phyloP scores from a whole-genome alignment of 805 yeast genomes.

The Saturnispora saitoi region DNA sequence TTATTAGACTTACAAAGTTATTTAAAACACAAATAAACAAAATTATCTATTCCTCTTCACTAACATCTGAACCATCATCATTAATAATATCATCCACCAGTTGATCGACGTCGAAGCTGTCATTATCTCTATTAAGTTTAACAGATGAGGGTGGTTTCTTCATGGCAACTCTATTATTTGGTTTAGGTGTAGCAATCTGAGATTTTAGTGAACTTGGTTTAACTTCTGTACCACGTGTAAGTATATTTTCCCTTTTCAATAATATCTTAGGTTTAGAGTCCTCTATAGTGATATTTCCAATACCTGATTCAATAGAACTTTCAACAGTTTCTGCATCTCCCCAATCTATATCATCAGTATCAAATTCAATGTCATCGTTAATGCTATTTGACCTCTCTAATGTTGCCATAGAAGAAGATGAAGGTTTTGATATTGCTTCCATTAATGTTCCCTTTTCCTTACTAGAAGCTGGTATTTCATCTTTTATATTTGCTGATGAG shows the following conservation, averaged over 20 bases:
- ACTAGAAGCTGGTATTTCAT: not conserved
- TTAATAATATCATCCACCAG: constrained; percentile 3
- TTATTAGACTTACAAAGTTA: too few species aligned
- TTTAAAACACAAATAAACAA: too few species aligned
- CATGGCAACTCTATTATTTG: not conserved
- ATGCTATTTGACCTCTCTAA: not conserved
- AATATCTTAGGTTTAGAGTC: not conserved
- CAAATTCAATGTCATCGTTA: constrained; percentile 6
- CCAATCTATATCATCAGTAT: constrained; percentile 23
- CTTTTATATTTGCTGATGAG: not conserved
- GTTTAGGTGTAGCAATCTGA: too few species aligned
- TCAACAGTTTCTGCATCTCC: constrained; percentile 19
- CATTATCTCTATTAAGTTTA: not conserved
- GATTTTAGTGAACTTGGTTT: not conserved
- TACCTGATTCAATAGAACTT: not conserved
- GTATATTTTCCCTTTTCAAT: too few species aligned
- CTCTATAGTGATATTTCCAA: not conserved
- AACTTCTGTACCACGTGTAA: not conserved
- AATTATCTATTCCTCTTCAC: constrained; percentile 3
- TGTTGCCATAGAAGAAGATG: not conserved
- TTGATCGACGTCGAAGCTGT: not conserved
- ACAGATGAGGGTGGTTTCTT: not conserved
- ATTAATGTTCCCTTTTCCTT: not conserved
- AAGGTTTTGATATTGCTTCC: not conserved
- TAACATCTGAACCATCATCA: not conserved